These are phyloP conservation scores for Schizopora paradoxa DNA, from an alignment of 1,284 basidiomycete genomes.

Conservation along the genomic window DNA sequence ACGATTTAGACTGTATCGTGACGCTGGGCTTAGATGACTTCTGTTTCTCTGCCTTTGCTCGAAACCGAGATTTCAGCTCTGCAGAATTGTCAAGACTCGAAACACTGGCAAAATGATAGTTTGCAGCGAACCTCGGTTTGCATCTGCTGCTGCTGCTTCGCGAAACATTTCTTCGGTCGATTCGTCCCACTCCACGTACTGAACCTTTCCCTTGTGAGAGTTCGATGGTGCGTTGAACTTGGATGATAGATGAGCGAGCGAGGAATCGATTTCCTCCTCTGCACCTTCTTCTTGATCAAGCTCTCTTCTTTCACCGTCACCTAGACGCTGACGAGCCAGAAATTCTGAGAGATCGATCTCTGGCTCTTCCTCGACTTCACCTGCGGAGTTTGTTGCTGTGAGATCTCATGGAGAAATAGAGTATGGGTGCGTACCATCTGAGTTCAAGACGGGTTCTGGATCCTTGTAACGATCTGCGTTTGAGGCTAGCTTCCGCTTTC, in stretches of 20 bases:
- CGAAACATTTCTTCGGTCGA: conserved; percentile 56
- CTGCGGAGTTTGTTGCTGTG: conserved; percentile 29
- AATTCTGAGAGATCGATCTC: conserved; percentile 68
- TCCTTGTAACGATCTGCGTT: conserved; percentile 71
- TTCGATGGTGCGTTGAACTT: conserved; percentile 19
- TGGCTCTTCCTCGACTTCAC: conserved; percentile 61
- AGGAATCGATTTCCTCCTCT: conserved; percentile 55
- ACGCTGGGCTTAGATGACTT: background rate
- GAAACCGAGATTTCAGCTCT: conserved; percentile 68
- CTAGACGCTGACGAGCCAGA: conserved; percentile 53
- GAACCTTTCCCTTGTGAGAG: conserved; percentile 51
- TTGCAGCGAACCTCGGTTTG: conserved; percentile 51
- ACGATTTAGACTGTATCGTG: background rate
- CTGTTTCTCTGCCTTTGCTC: conserved; percentile 51
- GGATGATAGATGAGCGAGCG: conserved; percentile 46
- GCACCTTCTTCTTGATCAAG: conserved; percentile 39
- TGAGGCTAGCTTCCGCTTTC: conserved; percentile 51
- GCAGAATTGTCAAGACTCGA: conserved; percentile 3
- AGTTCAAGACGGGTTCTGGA: conserved; percentile 56
- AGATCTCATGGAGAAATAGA: background rate
- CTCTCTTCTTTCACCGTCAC: too few species aligned
- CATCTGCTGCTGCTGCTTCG: conserved; percentile 68
- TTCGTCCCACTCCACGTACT: conserved; percentile 61
- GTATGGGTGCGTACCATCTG: conserved; percentile 49
- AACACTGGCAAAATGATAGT: conserved; percentile 1